Base-by-base conservation (phyloP, 1,284 basidiomycete genomes). In the Earliella scabrosa region DNA sequence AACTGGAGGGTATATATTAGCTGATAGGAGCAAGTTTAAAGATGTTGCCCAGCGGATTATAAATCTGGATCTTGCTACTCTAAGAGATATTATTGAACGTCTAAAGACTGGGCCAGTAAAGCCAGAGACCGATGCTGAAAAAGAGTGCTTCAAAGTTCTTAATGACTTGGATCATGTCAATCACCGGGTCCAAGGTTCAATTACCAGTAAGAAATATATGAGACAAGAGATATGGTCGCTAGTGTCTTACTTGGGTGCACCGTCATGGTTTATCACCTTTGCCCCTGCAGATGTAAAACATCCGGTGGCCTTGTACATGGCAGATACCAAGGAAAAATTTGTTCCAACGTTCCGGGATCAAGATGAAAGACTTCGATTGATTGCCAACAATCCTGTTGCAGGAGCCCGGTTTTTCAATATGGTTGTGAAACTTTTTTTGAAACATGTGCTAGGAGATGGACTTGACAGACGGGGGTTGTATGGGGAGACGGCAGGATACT, bases 71-170 rank as follows among this genome's bases (percentile, higher is more conserved):
- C n/a, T 34, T 13, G 13, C 32, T 10, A 34, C 32, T 3, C 9
- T 34, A 16, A 10, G 32, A 13, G 32, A 34, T 10, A 3, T 34
- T 34, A 16, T 34, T 3, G 32, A 34, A 16, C 11, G 32, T 3
- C 11, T 34, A 16, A 34, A 34, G 32, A 13, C 32, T 3, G 32
- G 32, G 3, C 32, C 9, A 10, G 32, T 34, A 3, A 34, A 34
- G n/a, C 13, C 32, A 4, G 32, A 34, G 32, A 34, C 32, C 6
- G 64, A 69, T 18, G 64, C 60, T 34, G 75, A 76, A 45, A 71
- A 72, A 51, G n/a, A 48, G 1, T 77, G 75, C 50, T 77, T 68
- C 51, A 41, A 66, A 11, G 14, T 77, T 1, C 52, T 77, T 0
- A 50, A 66, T n/a, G 32, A 34, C 32, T 16, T 10, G 32, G 32